Evolutionary conservation across 257 asterid species (phyloP).

Genomic region (Fraxinus americana): DNA sequence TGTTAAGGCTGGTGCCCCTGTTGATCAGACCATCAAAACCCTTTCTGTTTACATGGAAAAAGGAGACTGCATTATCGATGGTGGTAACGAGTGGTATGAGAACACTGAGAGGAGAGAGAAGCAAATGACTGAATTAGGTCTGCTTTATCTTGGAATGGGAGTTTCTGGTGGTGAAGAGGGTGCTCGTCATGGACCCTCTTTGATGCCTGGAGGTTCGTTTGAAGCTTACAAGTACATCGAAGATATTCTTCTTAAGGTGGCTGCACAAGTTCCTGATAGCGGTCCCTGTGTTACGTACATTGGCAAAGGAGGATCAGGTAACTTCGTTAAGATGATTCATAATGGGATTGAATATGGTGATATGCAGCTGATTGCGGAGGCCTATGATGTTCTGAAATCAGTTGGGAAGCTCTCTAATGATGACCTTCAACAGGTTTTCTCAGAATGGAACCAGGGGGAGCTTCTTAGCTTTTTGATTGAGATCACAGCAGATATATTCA

Average conservation of each 20-base stretch:
- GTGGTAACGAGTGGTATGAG: conserved; percentile 83
- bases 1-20: conserved; percentile 75
- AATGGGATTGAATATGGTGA: conserved; percentile 81
- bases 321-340: conserved; percentile 75
- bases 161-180: conserved; percentile 88
- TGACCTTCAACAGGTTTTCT: conserved; percentile 60
- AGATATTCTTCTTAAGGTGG: conserved; percentile 67
- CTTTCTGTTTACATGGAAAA: conserved; percentile 66
- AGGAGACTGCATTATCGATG: conserved; percentile 75
- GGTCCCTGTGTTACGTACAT: conserved; percentile 77
- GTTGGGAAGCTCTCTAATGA: conserved; percentile 70
- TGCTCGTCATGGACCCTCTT: conserved; percentile 69
- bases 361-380: conserved; percentile 81
- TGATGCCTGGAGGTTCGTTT: conserved; percentile 79
- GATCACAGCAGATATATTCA: conserved; percentile 72
- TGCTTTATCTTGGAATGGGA: conserved; percentile 77
- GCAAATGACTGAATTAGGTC: conserved; percentile 49
- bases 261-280: conserved; percentile 74
- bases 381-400: conserved; percentile 63
- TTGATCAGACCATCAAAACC: conserved; percentile 66
- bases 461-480: conserved; percentile 69
- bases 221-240: conserved; percentile 65
- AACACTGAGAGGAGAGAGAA: conserved; percentile 77
- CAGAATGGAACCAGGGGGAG: conserved; percentile 76
- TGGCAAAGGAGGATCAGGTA: conserved; percentile 75